Conservation (phyloP, 2,329 filamentous ascomycete genomes). For the Huntiella abstrusa region DNA sequence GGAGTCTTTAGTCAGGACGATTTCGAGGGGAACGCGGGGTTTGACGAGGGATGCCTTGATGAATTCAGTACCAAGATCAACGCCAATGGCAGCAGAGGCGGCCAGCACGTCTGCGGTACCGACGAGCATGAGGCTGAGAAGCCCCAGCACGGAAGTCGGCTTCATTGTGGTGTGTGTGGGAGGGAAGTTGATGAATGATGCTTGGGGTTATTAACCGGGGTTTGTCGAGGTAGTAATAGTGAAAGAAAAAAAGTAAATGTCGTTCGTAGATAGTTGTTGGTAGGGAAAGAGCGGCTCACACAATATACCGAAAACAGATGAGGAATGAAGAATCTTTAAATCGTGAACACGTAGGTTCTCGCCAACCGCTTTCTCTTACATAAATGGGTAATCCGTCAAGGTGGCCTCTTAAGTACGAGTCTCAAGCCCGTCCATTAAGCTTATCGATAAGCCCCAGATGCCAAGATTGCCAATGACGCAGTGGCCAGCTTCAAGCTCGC, state of each 20-base stretch:
- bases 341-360: no score
- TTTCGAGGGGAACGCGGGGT: conserved; percentile 90
- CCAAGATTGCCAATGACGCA: background rate
- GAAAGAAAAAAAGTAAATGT: background rate
- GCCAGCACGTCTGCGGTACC: conserved; percentile 32
- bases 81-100: conserved; percentile 60
- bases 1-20: conserved; percentile 93
- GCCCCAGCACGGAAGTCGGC: conserved; percentile 11
- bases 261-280: no score
- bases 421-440: background rate
- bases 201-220: background rate
- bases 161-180: conserved; percentile 6
- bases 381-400: conserved; percentile 5
- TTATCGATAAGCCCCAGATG: no score
- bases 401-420: conserved; percentile 1
- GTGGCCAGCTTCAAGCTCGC: background rate
- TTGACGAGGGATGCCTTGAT: conserved; percentile 94
- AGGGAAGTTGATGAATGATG: background rate
- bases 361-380: background rate
- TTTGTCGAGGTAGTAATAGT: background rate
- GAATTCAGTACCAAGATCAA: conserved; percentile 91
- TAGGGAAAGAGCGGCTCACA: no score
- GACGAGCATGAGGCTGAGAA: conserved; percentile 18
- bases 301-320: no score
- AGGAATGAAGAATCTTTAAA: no score